These are phyloP conservation scores for Parietichytrium sp. DNA, from an alignment of 108 stramenopile genomes.

Conservation along the genomic window DNA sequence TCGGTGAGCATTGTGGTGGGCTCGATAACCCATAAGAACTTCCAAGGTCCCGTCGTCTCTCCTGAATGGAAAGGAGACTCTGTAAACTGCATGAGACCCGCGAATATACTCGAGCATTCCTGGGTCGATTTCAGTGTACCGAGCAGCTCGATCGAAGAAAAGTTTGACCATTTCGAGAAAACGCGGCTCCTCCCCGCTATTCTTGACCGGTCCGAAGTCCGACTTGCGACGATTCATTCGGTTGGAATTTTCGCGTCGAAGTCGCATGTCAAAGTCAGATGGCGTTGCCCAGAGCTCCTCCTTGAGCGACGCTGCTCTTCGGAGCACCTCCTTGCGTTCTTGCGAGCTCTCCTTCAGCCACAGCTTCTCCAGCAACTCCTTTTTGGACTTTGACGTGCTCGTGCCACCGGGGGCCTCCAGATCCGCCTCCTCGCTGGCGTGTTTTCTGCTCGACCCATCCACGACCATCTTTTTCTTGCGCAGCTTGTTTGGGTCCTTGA, in stretches of 20 bases:
- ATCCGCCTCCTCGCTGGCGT: no score
- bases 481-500: no score
- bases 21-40: conserved; percentile 44
- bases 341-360: no score
- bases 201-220: neutral
- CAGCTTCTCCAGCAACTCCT: no score
- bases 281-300: conserved; percentile 32
- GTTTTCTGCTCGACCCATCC: no score
- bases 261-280: no score
- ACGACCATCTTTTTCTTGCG: no score
- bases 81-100: conserved; percentile 34
- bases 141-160: conserved; percentile 41
- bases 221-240: neutral
- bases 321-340: neutral
- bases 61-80: conserved; percentile 37
- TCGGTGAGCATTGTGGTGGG: conserved; percentile 42
- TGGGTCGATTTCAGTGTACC: conserved; percentile 28
- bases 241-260: neutral
- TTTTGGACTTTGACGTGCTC: no score
- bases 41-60: conserved; percentile 38
- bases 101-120: conserved; percentile 38
- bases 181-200: conserved; percentile 18
- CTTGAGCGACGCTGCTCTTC: conserved; percentile 15
- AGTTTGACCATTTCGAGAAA: conserved; percentile 47
- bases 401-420: no score